Base-by-base conservation (phyloP, 73 alveolate species). In the Blepharisma stoltei region DNA sequence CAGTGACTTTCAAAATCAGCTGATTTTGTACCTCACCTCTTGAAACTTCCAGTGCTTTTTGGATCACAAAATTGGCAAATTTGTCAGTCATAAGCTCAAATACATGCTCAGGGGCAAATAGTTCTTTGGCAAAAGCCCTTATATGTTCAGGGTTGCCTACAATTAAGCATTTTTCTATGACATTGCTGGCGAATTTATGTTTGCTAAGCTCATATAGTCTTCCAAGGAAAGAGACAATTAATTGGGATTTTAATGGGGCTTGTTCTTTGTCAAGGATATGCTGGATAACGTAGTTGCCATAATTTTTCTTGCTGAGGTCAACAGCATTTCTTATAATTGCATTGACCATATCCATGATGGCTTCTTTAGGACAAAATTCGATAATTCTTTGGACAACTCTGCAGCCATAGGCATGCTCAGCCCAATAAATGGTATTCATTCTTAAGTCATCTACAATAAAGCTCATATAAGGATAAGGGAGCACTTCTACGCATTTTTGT, bases 231-330 rank as follows among this genome's bases (percentile, higher is more conserved):
- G 88, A 70, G 45, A 77, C 76, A 70, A 80, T 88, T 14, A 93
- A 85, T 20, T 82, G 86, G 9, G 90, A 89, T 55, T 85, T 89
- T 55, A 78, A 93, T 53, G 81, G 78, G 11, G 81, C 78, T 68
- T 60, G 84, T 71, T 96, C 95, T 46, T 92, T 95, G 80, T 92
- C 97, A 67, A 95, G 75, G 27, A 95, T 85, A 76, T 95, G 95
- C 78, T 95, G 98, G n/a, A 91, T 89, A 18, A 95, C 99, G 76
- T 90, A 93, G 81, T 90, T 93, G 21, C 97, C 97, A 65, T 83
- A 86, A 67, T 81, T 82, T 67, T 82, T 88, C 54, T 55, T 67
- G 44, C 67, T 46, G 55, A 69, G 23, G n/a, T n/a, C 65, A n/a
- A 69, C 23, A 69, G 79, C 11, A 43, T 38, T 44, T n/a, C 67